These are phyloP conservation scores for Cladosporium halotolerans DNA, from an alignment of 2,329 filamentous ascomycete species.

Conservation along the genomic window DNA sequence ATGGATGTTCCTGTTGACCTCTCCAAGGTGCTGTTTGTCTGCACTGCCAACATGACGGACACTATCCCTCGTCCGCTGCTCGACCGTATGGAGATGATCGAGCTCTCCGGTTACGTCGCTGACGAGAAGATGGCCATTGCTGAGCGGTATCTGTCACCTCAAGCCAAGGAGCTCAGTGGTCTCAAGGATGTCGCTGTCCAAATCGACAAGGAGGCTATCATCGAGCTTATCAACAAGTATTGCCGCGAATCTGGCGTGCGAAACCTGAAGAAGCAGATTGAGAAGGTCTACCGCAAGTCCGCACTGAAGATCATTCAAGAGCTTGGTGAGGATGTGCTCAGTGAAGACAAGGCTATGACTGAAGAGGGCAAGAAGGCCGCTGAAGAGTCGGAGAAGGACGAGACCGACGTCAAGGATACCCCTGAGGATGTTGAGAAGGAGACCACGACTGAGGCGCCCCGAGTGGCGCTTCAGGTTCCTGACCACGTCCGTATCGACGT, in stretches of 20 bases:
- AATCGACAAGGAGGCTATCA: conserved; percentile 80
- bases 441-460: conserved; percentile 56
- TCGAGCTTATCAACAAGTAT: conserved; percentile 97
- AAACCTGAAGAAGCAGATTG: conserved; percentile 98
- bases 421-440: conserved; percentile 51
- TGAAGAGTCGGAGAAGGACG: conserved; percentile 63
- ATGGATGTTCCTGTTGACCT: conserved; percentile 97
- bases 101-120: conserved; percentile 90
- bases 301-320: conserved; percentile 96
- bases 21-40: conserved; percentile 96
- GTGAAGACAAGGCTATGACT: conserved; percentile 76
- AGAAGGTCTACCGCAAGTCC: conserved; percentile 97
- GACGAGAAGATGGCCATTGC: conserved; percentile 99
- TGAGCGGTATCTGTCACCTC: conserved; percentile 82
- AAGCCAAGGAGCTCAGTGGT: conserved; percentile 89
- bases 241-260: conserved; percentile 94
- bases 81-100: conserved; percentile 96
- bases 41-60: conserved; percentile 97
- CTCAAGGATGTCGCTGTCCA: conserved; percentile 84
- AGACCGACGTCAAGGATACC: conserved; percentile 57
- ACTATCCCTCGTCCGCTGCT: conserved; percentile 91
- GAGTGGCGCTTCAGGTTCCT: conserved; percentile 74
- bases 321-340: conserved; percentile 74
- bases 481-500: conserved; percentile 82
- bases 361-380: conserved; percentile 76